Evolutionary conservation across 345 rosid species (phyloP), one percentile per base, ranked within the genome.

Genomic region (Garcia nutans): DNA sequence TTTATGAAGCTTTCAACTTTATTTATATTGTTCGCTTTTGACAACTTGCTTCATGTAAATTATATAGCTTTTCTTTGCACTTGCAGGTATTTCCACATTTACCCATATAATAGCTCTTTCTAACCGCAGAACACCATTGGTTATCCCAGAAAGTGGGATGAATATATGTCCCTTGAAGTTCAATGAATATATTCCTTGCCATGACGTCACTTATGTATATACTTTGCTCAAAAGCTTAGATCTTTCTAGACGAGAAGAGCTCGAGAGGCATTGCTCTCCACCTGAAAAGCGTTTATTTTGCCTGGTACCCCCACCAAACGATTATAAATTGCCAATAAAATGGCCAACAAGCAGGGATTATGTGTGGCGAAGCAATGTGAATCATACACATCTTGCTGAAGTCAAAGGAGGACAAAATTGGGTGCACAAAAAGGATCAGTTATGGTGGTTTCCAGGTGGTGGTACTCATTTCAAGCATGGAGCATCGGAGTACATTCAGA

Each of bases 391-490:
- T 85, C 96, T 95, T 66, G 94, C 98, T 75, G 85, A 88, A 76
- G 91, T 93, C 41, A 91, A 93, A 80, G 96, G 97, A 84, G 99
- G 98, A n/a, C 96, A 95, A 77, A 95, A 89, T 74, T 95, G 99
- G 99, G 96, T 95, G 47, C 99, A 91, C 68, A 90, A 88, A 75
- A 87, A 86, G 71, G 84, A 84, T 56, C 87, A 85, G 77, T 76
- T 90, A 54, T 93, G 98, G 98, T 93, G 96, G 96, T 96, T 96
- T 70, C 99, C 99, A 0, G 97, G 98, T 47, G 99, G 99, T 55
- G 99, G 99, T 70, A 90, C 99, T 67, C 93, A 96, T 89, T 96
- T 96, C 82, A 96, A 93, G 84, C 92, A 92, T 62, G 98, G 99
- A 24, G 98, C 98, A 79, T 47, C 90, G 61, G 99, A 93, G 75